phyloP scores from a whole-genome alignment of 225 moss, liverwort and hornwort species.

The Bryum argenteum region DNA sequence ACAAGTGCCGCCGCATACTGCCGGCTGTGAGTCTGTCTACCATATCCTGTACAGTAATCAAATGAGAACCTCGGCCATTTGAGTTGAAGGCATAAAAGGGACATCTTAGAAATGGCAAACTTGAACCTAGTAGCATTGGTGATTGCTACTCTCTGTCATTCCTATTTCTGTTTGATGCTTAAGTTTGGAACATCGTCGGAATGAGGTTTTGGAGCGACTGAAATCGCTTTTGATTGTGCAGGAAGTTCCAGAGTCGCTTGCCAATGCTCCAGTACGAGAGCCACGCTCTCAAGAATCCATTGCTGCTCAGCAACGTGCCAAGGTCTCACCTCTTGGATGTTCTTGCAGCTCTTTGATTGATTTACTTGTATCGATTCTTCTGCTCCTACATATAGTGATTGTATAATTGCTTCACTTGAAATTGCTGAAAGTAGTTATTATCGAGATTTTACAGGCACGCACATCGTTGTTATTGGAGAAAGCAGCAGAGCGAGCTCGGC shows the following conservation, averaged over 20 bases:
- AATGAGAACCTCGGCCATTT: background rate
- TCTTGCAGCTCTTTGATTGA: background rate
- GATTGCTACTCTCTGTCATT: slow-evolving; percentile 3
- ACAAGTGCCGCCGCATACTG: slow-evolving; percentile 67
- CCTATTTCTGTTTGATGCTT: background rate
- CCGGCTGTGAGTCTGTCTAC: slow-evolving; percentile 46
- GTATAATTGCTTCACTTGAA: background rate
- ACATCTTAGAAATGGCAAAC: background rate
- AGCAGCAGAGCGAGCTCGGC: slow-evolving; percentile 69
- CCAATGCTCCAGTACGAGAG: slow-evolving; percentile 56
- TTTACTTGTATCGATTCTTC: background rate
- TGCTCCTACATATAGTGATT: background rate
- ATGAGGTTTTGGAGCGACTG: background rate
- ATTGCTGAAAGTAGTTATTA: slow-evolving; percentile 1
- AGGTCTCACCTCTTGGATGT: slow-evolving; percentile 34
- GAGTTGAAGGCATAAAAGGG: background rate
- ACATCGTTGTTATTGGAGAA: slow-evolving; percentile 68
- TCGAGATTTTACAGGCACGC: slow-evolving; percentile 46
- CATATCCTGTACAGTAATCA: background rate
- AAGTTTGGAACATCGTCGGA: background rate
- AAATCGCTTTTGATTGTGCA: slow-evolving; percentile 27
- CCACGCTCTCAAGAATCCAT: slow-evolving; percentile 72
- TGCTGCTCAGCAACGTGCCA: slow-evolving; percentile 71
- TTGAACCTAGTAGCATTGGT: background rate
- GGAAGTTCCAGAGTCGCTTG: slow-evolving; percentile 71